Percentiles rank a stretch among this genome's conserved stretches.
phyloP scores from a whole-genome alignment of 129 eudicot genomes.

The Flaveria robusta region DNA sequence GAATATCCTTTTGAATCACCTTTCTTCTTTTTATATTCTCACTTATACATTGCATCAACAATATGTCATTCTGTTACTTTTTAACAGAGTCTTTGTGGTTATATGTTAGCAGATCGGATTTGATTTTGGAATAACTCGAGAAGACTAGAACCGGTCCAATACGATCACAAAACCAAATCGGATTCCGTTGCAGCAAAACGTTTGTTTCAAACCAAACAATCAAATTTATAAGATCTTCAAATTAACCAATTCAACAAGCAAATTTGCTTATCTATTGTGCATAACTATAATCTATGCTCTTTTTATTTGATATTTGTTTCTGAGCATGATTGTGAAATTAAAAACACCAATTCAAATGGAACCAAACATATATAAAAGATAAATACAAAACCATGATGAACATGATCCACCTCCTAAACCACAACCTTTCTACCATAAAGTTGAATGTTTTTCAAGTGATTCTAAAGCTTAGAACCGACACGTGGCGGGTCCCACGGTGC shows the following conservation, averaged over 20 bases:
- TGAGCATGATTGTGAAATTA: not conserved
- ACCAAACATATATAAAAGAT: not conserved
- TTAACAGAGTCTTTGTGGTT: not conserved
- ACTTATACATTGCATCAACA: too few species aligned
- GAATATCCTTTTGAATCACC: too few species aligned
- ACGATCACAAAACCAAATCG: not conserved
- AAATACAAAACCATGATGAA: too few species aligned
- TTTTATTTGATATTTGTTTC: not conserved
- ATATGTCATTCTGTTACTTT: too few species aligned
- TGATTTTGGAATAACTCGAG: not conserved
- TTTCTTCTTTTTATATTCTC: too few species aligned
- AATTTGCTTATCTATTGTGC: not conserved
- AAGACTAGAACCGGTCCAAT: not conserved
- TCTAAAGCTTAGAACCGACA: constrained; percentile 47
- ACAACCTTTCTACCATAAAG: too few species aligned
- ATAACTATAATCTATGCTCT: too few species aligned
- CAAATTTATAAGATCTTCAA: not conserved
- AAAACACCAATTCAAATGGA: not conserved
- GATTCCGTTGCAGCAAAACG: not conserved
- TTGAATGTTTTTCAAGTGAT: not conserved
- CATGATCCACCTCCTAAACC: not conserved
- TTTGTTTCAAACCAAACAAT: not conserved
- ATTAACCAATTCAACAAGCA: not conserved
- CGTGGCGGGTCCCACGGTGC: constrained; percentile 72
- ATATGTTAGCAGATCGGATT: not conserved